Conservation (phyloP, 1,284 basidiomycete genomes). For the Fomitopsis betulina region DNA sequence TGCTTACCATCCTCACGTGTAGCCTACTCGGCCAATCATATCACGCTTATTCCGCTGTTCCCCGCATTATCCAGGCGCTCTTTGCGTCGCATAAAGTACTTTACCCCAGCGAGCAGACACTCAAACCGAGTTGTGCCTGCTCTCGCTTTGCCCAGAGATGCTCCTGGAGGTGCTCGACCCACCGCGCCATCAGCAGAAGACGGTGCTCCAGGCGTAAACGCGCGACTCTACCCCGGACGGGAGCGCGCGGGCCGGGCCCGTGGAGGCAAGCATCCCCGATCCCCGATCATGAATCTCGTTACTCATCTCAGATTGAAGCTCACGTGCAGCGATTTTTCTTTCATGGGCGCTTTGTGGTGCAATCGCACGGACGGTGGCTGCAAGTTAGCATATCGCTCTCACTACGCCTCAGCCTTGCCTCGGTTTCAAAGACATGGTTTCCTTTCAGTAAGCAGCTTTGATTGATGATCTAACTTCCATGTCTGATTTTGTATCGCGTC, state of each 20-base stretch:
- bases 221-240: background rate
- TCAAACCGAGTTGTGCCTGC: background rate
- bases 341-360: background rate
- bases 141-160: background rate
- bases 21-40: background rate
- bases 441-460: slow-evolving; percentile 44
- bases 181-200: background rate
- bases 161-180: background rate
- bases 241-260: background rate
- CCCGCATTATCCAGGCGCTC: background rate
- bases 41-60: background rate
- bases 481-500: background rate
- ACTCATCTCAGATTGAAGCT: background rate
- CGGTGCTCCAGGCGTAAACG: background rate
- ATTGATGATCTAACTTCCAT: background rate
- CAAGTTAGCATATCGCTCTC: background rate
- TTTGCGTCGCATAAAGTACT: background rate
- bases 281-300: background rate
- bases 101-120: too few species aligned
- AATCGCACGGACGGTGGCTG: background rate
- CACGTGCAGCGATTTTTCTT: background rate
- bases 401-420: background rate
- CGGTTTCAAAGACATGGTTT: slow-evolving; percentile 39
- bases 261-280: background rate
- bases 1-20: slow-evolving; percentile 1